Evolutionary conservation across 2,329 filamentous ascomycete genomes (phyloP), one percentile per base, ranked within the genome.

Genomic region (Zasmidium citrigriseum): DNA sequence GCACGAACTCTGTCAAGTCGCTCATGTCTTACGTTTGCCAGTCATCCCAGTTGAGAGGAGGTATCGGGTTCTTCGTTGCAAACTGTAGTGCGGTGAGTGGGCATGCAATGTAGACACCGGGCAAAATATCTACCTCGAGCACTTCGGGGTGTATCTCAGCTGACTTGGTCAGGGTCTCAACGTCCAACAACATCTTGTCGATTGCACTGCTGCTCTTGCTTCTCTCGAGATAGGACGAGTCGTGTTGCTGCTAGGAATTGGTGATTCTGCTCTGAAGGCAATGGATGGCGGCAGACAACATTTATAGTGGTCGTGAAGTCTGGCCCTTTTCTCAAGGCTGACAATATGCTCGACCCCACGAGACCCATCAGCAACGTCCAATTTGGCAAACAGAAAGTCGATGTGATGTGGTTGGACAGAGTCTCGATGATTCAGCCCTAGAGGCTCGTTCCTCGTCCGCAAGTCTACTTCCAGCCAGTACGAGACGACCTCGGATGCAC

Each of bases 31-130:
- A 41, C 34, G 14, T 27, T 29, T 55, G 22, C 49, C 45, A 55
- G 45, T 60, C 54, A 25, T 46, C 22, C 48, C 48, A 56, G 9
- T 56, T 27, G 20, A 52, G 12, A 12, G 57, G 41, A n/a, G 57
- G 51, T 20, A 21, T 14, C 10, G 56, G 56, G 20, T 51, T 50
- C n/a, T 45, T 38, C 10, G 18, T 38, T 22, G 47, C 38, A 20
- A 45, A 58, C 34, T 41, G 34, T 11, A 41, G 34, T 41, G 34
- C 16, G 20, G 22, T n/a, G 20, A 3, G 29, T 14, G 20, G n/a
- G 27, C 34, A 23, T 29, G 49, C n/a, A 52, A 20, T 25, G 9
- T 27, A 25, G 9, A n/a, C 5, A 24, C 27, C 7, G 27, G 14
- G 27, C 14, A 34, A 34, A 14, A 34, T 34, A 34, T 34, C 7